Conservation (phyloP, 2,329 filamentous ascomycete species). For the Didymella sp. region DNA sequence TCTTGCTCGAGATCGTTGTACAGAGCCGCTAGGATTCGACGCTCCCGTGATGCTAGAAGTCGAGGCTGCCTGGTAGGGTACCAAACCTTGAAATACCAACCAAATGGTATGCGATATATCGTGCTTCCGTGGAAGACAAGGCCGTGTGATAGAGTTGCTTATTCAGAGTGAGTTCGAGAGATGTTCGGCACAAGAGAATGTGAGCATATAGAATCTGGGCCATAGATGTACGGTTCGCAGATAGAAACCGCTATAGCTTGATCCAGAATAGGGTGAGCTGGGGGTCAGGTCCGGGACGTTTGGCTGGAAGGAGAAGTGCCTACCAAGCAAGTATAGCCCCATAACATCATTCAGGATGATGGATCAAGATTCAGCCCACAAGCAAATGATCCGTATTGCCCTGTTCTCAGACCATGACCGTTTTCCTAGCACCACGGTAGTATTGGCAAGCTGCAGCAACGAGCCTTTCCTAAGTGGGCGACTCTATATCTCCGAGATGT, state of each 20-base stretch:
- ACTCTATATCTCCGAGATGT: constrained; percentile 52
- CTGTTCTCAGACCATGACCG: constrained; percentile 55
- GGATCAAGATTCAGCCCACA: constrained; percentile 56
- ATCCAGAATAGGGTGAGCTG: constrained; percentile 47
- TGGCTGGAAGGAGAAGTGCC: constrained; percentile 51
- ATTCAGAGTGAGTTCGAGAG: constrained; percentile 12
- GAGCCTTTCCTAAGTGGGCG: constrained; percentile 52
- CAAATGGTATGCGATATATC: constrained; percentile 27
- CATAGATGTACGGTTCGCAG: constrained; percentile 45
- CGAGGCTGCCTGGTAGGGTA: constrained; percentile 38
- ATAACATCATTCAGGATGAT: constrained; percentile 41
- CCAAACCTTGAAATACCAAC: constrained; percentile 25
- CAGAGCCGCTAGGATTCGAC: constrained; percentile 39
- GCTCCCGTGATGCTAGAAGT: constrained; percentile 44
- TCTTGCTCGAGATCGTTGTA: constrained; percentile 40
- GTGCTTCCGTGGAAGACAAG: background rate
- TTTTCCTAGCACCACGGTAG: constrained; percentile 54
- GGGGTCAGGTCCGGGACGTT: constrained; percentile 44
- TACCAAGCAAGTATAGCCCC: constrained; percentile 47
- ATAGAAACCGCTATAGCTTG: constrained; percentile 41
- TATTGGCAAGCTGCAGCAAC: constrained; percentile 57
- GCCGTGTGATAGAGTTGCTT: constrained; percentile 10
- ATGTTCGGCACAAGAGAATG: constrained; percentile 33
- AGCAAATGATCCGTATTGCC: constrained; percentile 52
- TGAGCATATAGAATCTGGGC: constrained; percentile 35